Conservation (phyloP, 208 protist genomes). For the Leishmania martiniquensis region DNA sequence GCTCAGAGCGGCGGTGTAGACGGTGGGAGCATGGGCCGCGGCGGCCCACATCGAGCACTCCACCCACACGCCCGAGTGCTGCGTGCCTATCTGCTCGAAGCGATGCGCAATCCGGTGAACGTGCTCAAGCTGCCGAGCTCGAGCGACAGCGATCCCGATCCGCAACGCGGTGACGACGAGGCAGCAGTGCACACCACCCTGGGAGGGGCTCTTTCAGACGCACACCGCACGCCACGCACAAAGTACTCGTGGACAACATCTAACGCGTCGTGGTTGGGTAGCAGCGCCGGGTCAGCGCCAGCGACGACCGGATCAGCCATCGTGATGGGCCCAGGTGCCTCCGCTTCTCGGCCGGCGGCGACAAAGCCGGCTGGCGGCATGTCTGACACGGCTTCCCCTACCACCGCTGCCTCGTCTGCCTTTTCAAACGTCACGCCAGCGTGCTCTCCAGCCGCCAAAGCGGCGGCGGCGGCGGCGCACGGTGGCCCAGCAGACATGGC, state of each 20-base stretch:
- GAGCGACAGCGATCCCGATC: neutral
- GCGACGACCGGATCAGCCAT: neutral
- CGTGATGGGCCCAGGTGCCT: neutral
- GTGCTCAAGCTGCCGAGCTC: neutral
- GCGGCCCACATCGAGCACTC: conserved; percentile 42
- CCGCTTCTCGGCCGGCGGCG: neutral
- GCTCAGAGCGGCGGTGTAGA: conserved; percentile 14
- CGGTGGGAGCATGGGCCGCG: conserved; percentile 12
- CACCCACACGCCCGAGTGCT: conserved; percentile 78
- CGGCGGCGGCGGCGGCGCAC: neutral
- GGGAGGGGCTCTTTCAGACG: neutral
- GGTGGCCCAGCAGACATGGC: neutral
- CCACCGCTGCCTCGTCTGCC: conserved; percentile 16
- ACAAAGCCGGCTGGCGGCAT: neutral
- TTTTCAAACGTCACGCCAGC: conserved; percentile 20
- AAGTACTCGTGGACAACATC: conserved; percentile 27
- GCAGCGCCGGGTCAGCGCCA: neutral
- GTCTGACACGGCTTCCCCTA: neutral
- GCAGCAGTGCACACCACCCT: neutral
- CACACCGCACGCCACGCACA: conserved; percentile 15
- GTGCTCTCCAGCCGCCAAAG: conserved; percentile 1
- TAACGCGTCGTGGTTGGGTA: conserved; percentile 11
- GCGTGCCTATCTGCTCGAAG: conserved; percentile 62
- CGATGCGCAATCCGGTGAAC: conserved; percentile 49
- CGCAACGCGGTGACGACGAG: conserved; percentile 2